These are phyloP conservation scores for Xylaria longipes DNA, from an alignment of 495 filamentous ascomycete genomes.

Conservation along the genomic window DNA sequence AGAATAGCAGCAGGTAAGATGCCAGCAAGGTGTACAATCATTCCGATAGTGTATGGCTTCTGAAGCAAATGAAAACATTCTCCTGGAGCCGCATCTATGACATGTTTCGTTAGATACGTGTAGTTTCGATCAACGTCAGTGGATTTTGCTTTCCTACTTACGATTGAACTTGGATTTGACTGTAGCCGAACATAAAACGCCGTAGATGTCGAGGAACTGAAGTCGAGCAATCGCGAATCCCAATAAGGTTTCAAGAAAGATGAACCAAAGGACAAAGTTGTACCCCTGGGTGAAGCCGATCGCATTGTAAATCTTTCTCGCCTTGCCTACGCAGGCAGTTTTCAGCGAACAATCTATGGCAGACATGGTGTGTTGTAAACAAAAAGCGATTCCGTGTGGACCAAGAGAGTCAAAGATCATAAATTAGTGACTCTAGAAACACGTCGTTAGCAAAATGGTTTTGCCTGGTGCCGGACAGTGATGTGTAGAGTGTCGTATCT, in stretches of 20 bases:
- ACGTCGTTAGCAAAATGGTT: too few relatives aligned
- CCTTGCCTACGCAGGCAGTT: neutral
- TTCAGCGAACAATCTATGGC: neutral
- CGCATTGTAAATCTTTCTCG: neutral
- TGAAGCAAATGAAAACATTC: slow-evolving; percentile 56
- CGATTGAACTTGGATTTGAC: neutral
- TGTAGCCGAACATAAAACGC: slow-evolving; percentile 27
- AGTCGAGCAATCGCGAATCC: slow-evolving; percentile 47
- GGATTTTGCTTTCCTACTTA: neutral
- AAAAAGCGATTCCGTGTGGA: too few relatives aligned
- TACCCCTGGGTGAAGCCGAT: slow-evolving; percentile 47
- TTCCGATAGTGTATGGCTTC: slow-evolving; percentile 47
- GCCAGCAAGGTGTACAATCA: slow-evolving; percentile 54
- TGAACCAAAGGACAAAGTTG: slow-evolving; percentile 48
- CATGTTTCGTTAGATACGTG: neutral
- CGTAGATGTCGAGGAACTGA: slow-evolving; percentile 43
- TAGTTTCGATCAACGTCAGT: neutral
- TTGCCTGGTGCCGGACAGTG: too few relatives aligned
- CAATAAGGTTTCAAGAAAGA: slow-evolving; percentile 43
- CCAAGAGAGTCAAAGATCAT: too few relatives aligned
- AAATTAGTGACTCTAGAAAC: neutral
- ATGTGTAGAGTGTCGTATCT: too few relatives aligned
- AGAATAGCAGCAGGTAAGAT: slow-evolving; percentile 58
- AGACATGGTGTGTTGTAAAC: neutral
- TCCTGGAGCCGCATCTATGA: slow-evolving; percentile 39